A percentile compares a stretch with the other conserved stretches of the same genome.
Evolutionary conservation across 23 red algal species (phyloP).

Genomic region (Gracilaria domingensis): DNA sequence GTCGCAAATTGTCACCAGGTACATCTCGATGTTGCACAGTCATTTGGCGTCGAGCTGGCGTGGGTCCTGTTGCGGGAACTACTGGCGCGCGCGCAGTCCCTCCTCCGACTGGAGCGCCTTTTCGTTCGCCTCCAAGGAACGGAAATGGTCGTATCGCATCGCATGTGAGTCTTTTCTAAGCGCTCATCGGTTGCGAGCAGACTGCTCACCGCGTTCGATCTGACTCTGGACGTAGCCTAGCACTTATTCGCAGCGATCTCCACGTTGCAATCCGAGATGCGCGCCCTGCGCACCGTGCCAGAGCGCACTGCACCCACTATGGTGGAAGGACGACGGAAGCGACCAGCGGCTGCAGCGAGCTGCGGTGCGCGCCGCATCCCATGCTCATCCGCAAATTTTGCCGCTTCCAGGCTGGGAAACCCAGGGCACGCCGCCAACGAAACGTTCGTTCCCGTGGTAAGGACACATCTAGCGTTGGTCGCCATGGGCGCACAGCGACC

Average conservation of each 20-base stretch:
- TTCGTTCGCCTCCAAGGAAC: conserved; percentile 70
- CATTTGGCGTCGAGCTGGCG: too few species aligned
- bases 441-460: conserved; percentile 9
- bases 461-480: neutral
- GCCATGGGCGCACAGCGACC: too few species aligned
- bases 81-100: neutral
- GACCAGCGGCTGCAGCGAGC: too few species aligned
- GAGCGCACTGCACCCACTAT: too few species aligned
- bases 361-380: neutral
- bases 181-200: conserved; percentile 51
- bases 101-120: conserved; percentile 47
- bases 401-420: conserved; percentile 57
- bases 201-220: conserved; percentile 69
- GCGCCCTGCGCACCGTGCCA: too few species aligned
- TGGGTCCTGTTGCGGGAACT: conserved; percentile 22
- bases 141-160: conserved; percentile 74
- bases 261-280: conserved; percentile 51
- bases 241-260: conserved; percentile 79
- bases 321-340: neutral
- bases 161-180: conserved; percentile 60
- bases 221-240: conserved; percentile 73
- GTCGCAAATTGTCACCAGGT: too few species aligned
- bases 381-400: conserved; percentile 84
- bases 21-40: too few species aligned
- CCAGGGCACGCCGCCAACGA: conserved; percentile 16